A percentile compares a stretch with the other conserved stretches of the same genome.
Evolutionary conservation across 257 asterid genomes (phyloP).

Genomic region (Ligustrum vulgare): DNA sequence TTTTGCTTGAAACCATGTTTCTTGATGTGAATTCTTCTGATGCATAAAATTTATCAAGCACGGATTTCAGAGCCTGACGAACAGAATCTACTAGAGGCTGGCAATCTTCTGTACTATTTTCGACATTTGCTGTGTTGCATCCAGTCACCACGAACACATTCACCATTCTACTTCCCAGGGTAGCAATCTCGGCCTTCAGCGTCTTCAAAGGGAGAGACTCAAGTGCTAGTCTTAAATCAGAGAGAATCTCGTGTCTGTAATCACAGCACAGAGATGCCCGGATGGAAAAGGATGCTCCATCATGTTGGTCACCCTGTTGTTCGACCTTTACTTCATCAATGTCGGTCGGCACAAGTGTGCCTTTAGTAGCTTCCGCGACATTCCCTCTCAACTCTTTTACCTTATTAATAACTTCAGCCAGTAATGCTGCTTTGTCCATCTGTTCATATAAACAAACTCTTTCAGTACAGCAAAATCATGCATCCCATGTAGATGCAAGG

Average conservation of each 20-base stretch:
- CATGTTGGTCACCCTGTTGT: slow-evolving; percentile 37
- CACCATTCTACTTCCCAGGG: slow-evolving; percentile 73
- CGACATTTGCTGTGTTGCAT: slow-evolving; percentile 19
- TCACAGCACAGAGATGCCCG: slow-evolving; percentile 79
- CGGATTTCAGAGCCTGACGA: slow-evolving; percentile 56
- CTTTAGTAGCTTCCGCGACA: slow-evolving; percentile 55
- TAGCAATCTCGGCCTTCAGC: slow-evolving; percentile 70
- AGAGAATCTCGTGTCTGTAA: slow-evolving; percentile 62
- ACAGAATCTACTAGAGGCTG: slow-evolving; percentile 46
- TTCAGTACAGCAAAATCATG: not conserved
- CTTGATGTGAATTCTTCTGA: slow-evolving; percentile 72
- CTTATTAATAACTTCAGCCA: slow-evolving; percentile 66
- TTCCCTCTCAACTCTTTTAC: slow-evolving; percentile 49
- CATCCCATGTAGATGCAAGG: not conserved
- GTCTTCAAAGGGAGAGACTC: slow-evolving; percentile 61
- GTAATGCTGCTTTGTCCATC: slow-evolving; percentile 92
- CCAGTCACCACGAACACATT: slow-evolving; percentile 57
- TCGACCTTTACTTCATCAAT: slow-evolving; percentile 66
- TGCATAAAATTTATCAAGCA: slow-evolving; percentile 80
- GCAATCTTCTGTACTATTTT: slow-evolving; percentile 32
- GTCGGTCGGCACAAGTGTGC: slow-evolving; percentile 67
- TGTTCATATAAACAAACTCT: slow-evolving; percentile 14
- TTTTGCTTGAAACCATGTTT: slow-evolving; percentile 52
- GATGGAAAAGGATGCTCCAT: slow-evolving; percentile 39
- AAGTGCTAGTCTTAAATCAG: slow-evolving; percentile 57